phyloP scores from a whole-genome alignment of 129 eudicot species.

The Logfia minima region DNA sequence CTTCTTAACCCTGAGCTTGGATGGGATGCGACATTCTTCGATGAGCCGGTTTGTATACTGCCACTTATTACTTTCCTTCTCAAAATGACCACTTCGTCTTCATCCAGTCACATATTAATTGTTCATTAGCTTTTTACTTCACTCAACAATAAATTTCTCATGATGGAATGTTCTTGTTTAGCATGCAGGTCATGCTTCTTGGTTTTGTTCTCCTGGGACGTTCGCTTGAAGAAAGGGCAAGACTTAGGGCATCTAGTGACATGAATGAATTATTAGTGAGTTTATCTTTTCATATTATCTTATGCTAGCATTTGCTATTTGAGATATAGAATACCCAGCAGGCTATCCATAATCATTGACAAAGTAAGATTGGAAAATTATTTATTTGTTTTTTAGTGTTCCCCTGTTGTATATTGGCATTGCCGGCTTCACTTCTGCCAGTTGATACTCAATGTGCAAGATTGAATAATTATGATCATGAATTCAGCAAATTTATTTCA shows the following conservation, averaged over 20 bases:
- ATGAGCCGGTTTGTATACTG: conserved; percentile 77
- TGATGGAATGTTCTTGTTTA: conserved; percentile 37
- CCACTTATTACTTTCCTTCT: conserved; percentile 11
- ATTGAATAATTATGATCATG: not conserved
- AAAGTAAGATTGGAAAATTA: not conserved
- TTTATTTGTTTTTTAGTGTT: not conserved
- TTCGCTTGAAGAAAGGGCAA: conserved; percentile 91
- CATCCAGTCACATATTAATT: conserved; percentile 12
- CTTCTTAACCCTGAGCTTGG: conserved; percentile 85
- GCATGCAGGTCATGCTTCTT: conserved; percentile 99
- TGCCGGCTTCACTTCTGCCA: not conserved
- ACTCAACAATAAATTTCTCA: conserved; percentile 22
- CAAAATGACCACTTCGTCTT: not conserved
- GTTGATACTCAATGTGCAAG: not conserved
- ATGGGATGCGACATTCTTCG: conserved; percentile 92
- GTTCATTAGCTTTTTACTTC: not conserved
- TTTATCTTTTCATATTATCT: conserved; percentile 16
- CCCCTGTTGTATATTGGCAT: not conserved
- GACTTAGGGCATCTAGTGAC: conserved; percentile 86
- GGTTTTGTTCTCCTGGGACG: conserved; percentile 96
- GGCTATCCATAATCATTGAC: not conserved
- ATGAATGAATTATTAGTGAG: conserved; percentile 93
- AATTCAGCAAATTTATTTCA: not conserved
- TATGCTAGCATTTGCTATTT: not conserved
- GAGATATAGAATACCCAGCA: not conserved